Evolutionary conservation across 345 rosid genomes (phyloP).

Genomic region (Mangifera indica): DNA sequence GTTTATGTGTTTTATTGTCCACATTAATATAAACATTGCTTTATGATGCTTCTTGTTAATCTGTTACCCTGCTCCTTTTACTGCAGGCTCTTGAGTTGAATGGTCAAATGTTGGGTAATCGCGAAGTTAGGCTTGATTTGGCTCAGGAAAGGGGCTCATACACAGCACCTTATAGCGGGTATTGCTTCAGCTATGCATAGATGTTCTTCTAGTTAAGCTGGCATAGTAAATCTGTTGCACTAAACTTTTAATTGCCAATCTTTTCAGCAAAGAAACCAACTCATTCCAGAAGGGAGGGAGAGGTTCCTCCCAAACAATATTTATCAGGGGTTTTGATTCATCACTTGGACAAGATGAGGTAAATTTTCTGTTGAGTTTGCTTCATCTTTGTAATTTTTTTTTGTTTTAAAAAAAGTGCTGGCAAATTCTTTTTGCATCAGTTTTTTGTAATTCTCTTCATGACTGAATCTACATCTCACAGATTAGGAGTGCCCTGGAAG

Average conservation of each 20-base stretch:
- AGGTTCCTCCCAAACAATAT: constrained; percentile 40
- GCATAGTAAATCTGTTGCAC: too few species aligned
- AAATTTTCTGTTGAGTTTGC: constrained; percentile 2
- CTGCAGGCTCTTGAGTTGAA: constrained; percentile 59
- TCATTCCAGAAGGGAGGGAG: constrained; percentile 52
- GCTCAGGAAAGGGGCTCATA: constrained; percentile 67
- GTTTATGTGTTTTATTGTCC: too few species aligned
- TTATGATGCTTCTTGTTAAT: neutral
- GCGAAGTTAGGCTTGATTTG: constrained; percentile 64
- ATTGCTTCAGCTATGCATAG: neutral
- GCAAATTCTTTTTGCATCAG: too few species aligned
- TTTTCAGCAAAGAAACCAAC: constrained; percentile 47
- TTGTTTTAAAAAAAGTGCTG: too few species aligned
- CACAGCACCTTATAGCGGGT: constrained; percentile 85
- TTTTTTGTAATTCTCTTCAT: too few species aligned
- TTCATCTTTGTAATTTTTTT: neutral
- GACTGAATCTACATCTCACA: constrained; percentile 22
- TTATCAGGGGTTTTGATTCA: constrained; percentile 62
- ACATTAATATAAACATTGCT: too few species aligned
- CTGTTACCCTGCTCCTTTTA: neutral
- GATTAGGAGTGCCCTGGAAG: constrained; percentile 49
- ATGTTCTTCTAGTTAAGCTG: neutral
- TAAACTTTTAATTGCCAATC: neutral
- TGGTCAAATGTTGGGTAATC: constrained; percentile 50
- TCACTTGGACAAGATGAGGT: constrained; percentile 56